A percentile compares a stretch with the other conserved stretches of the same genome.
Conservation (phyloP, 164 flowering plant genomes). For the Sedum album region DNA sequence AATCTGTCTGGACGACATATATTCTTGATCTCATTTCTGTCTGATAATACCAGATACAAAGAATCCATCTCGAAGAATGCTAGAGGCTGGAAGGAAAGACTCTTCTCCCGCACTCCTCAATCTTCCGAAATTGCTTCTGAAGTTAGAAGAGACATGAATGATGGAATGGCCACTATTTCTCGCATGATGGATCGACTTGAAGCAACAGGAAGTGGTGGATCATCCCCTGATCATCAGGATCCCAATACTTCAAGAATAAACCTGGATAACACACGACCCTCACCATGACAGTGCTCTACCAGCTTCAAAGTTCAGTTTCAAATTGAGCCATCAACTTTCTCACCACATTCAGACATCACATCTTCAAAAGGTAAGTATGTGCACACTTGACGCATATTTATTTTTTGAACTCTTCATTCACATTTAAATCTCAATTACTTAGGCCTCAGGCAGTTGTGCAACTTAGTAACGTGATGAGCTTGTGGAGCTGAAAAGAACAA, state of each 20-base stretch:
- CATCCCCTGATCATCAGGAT: conserved; percentile 22
- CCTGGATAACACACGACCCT: conserved; percentile 8
- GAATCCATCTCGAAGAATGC: conserved; percentile 75
- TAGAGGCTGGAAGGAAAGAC: conserved; percentile 73
- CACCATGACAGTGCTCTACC: conserved; percentile 24
- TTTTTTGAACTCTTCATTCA: neutral
- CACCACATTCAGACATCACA: neutral
- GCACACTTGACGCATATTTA: neutral
- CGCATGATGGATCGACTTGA: conserved; percentile 49
- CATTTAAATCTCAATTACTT: too few species aligned
- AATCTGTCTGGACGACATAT: neutral
- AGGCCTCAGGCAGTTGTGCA: too few species aligned
- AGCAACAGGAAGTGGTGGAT: conserved; percentile 30
- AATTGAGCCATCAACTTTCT: neutral
- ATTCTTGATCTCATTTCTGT: neutral
- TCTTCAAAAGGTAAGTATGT: neutral
- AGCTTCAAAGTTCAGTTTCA: conserved; percentile 24
- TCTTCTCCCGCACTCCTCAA: conserved; percentile 56
- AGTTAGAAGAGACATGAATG: conserved; percentile 49
- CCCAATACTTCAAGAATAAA: conserved; percentile 23
- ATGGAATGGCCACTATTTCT: conserved; percentile 59
- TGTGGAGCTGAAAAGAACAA: too few species aligned
- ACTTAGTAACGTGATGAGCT: too few species aligned
- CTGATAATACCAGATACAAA: conserved; percentile 37
- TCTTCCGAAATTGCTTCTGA: conserved; percentile 48